Evolutionary conservation across 2,329 filamentous ascomycete species (phyloP), one percentile per base, ranked within the genome.

Genomic region (Exophiala spinifera): DNA sequence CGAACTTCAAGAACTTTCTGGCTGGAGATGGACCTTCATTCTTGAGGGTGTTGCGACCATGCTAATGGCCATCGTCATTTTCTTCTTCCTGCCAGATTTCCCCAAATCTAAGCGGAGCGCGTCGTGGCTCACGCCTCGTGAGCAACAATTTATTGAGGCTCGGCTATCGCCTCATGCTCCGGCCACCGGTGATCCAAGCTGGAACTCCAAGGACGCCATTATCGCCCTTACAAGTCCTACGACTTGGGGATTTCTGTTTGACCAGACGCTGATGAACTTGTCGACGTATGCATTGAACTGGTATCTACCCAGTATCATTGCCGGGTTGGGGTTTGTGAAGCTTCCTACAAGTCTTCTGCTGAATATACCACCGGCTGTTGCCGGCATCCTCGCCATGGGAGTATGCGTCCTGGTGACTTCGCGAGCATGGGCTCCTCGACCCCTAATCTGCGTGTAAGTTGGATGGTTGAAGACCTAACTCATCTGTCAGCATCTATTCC

Each of bases 61-160:
- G 20, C 15, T 20, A 17, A 15, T 40, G 15, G 37, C 37, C 2
- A 20, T 15, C 37, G 10, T 40, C 3, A 46, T 39, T 31, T 49
- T 36, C 46, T 21, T 28, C 23, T 17, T 49, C 7, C 20, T 37
- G 6, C 46, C 46, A 31, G 46, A 49, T 15, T 49, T 37, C 31
- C 46, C 46, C n/a, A 37, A 49, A 11, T 39, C 31, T n/a, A n/a
- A 17, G 20, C 37, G 46, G 7, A 37, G 28, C 20, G 17, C n/a
- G 8, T 37, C 28, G 14, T 49, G 46, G 46, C 46, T 49, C 31
- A 37, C 14, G 5, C 31, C 46, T 3, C n/a, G 46, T 10, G 31
- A 49, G 21, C 46, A 49, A 21, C 19, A 37, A 37, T 49, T 49
- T 31, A 34, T 49, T 19, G 46, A 49, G 31, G 21, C 33, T 6